Evolutionary conservation across 306 rosid species (phyloP).

Genomic region (Begonia masoniana): DNA sequence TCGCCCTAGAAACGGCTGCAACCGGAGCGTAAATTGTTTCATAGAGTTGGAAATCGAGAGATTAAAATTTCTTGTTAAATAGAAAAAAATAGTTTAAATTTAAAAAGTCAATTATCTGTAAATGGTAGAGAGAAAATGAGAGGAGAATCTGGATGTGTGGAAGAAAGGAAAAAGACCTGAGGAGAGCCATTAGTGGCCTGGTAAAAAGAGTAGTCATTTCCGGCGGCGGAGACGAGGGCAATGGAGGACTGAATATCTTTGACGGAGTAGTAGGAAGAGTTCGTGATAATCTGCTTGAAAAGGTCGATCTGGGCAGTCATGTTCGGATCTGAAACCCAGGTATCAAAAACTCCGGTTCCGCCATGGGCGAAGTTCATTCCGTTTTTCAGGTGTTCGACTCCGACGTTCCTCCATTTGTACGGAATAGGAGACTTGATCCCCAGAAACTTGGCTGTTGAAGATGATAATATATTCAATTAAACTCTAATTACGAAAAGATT

Average conservation of each 20-base stretch:
- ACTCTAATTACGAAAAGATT: not conserved
- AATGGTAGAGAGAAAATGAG: no score
- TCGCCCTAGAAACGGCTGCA: no score
- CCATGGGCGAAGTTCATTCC: slow-evolving; percentile 90
- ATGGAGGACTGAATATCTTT: slow-evolving; percentile 37
- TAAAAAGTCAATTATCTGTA: no score
- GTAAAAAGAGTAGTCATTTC: slow-evolving; percentile 58
- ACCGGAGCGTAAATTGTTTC: no score
- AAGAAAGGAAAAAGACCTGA: slow-evolving; percentile 20
- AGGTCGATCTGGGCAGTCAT: slow-evolving; percentile 69
- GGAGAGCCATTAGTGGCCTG: slow-evolving; percentile 23
- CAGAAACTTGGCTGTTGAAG: slow-evolving; percentile 25
- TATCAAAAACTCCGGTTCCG: slow-evolving; percentile 72
- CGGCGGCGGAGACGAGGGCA: slow-evolving; percentile 60
- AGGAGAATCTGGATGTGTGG: no score
- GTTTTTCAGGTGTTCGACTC: slow-evolving; percentile 25
- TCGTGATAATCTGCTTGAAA: slow-evolving; percentile 22
- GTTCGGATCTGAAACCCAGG: slow-evolving; percentile 43
- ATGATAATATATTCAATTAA: not conserved
- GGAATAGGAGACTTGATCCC: slow-evolving; percentile 69
- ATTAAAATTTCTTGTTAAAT: no score
- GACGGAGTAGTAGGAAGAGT: slow-evolving; percentile 17
- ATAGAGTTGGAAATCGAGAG: no score
- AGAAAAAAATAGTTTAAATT: no score
- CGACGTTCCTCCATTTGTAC: slow-evolving; percentile 37